A percentile compares a stretch with the other conserved stretches of the same genome.
Evolutionary conservation across 176 grass and related monocot genomes (phyloP).

Genomic region (Typha latifolia): DNA sequence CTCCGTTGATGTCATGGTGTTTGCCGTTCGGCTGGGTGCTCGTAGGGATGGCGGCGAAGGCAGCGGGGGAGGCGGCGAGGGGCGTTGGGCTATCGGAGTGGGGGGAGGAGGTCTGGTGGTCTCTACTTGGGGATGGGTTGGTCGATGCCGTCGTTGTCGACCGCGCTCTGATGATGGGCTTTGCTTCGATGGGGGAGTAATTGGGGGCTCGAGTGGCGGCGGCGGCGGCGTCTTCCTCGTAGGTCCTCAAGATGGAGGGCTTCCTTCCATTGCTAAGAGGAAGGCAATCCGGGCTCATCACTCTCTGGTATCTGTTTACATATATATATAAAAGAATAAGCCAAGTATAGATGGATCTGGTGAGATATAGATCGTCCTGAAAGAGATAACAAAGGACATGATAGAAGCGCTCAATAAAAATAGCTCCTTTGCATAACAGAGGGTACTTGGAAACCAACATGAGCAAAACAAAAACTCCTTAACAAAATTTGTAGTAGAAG

Average conservation of each 20-base stretch:
- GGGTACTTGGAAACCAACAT: too few species aligned
- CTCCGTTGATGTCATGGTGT: neutral
- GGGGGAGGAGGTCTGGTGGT: conserved; percentile 9
- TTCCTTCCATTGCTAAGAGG: conserved; percentile 35
- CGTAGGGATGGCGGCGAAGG: neutral
- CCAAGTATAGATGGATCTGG: too few species aligned
- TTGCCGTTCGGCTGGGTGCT: neutral
- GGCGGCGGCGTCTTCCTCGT: conserved; percentile 21
- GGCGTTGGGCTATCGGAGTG: conserved; percentile 3
- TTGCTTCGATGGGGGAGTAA: conserved; percentile 14
- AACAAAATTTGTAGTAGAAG: too few species aligned
- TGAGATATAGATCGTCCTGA: too few species aligned
- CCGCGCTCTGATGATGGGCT: conserved; percentile 20
- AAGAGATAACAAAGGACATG: too few species aligned
- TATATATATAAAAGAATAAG: too few species aligned
- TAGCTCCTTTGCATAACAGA: too few species aligned
- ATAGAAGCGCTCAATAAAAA: too few species aligned
- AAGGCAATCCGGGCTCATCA: conserved; percentile 33
- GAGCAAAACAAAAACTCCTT: too few species aligned
- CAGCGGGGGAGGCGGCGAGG: too few species aligned
- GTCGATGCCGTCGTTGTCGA: conserved; percentile 11
- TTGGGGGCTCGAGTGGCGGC: conserved; percentile 13
- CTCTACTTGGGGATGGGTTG: conserved; percentile 15
- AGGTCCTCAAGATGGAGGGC: conserved; percentile 25
- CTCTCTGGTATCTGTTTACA: conserved; percentile 45